phyloP scores from a whole-genome alignment of 2,329 filamentous ascomycete species.

The Geoglossum cookeanum region DNA sequence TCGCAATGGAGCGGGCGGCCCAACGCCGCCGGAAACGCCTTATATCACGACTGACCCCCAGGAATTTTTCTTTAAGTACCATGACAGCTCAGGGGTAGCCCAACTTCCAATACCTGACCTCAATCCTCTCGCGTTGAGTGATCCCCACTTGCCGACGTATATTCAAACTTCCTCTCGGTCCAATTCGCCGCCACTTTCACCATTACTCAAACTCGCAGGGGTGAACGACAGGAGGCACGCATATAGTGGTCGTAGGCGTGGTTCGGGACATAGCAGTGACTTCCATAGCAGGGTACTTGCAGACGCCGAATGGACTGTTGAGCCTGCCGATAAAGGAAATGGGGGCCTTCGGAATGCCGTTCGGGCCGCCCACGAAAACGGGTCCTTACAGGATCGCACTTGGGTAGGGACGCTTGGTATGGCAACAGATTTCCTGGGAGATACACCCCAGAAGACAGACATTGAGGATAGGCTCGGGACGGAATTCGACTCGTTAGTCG shows the following conservation, averaged over 20 bases:
- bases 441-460: constrained; percentile 55
- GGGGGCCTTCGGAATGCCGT: constrained; percentile 81
- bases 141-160: constrained; percentile 51
- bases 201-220: constrained; percentile 50
- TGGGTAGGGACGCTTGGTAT: constrained; percentile 89
- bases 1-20: constrained; percentile 4
- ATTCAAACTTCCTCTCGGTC: constrained; percentile 66
- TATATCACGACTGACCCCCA: constrained; percentile 19
- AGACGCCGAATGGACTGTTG: constrained; percentile 63
- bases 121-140: constrained; percentile 41
- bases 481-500: constrained; percentile 64
- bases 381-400: constrained; percentile 53
- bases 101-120: background rate
- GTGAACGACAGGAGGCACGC: constrained; percentile 14
- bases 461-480: constrained; percentile 67
- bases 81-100: background rate
- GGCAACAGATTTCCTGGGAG: constrained; percentile 69
- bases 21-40: constrained; percentile 25
- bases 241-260: background rate
- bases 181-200: constrained; percentile 53
- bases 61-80: constrained; percentile 26
- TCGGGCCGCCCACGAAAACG: constrained; percentile 52
- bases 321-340: constrained; percentile 77
- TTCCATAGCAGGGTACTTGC: constrained; percentile 51
- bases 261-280: background rate